Conservation (phyloP, 164 flowering plant species). For the Aristolochia californica region DNA sequence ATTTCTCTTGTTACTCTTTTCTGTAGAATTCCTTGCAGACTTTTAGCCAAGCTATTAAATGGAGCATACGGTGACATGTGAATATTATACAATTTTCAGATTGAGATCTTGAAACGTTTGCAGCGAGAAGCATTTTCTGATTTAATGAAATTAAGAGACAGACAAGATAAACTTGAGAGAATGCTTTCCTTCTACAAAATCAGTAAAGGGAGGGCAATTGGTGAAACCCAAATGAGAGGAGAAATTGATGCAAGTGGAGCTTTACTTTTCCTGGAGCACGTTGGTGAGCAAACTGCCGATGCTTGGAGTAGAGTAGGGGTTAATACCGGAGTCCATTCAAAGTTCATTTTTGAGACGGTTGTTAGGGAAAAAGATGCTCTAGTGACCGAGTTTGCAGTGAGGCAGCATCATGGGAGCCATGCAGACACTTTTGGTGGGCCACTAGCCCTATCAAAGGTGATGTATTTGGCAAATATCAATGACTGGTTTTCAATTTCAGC, state of each 20-base stretch:
- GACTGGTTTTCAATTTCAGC: slow-evolving; percentile 60
- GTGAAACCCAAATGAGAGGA: slow-evolving; percentile 55
- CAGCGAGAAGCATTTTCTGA: slow-evolving; percentile 93
- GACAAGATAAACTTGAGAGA: slow-evolving; percentile 83
- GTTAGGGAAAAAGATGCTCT: slow-evolving; percentile 50
- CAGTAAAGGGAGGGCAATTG: slow-evolving; percentile 51
- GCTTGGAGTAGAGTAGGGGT: too few species aligned
- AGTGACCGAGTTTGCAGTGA: slow-evolving; percentile 47
- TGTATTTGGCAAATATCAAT: slow-evolving; percentile 44
- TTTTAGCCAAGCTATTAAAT: too few species aligned
- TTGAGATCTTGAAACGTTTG: slow-evolving; percentile 87
- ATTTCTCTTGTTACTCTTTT: background rate
- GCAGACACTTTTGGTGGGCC: slow-evolving; percentile 28
- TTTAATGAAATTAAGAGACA: slow-evolving; percentile 82
- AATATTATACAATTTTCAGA: slow-evolving; percentile 42
- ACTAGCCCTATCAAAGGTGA: slow-evolving; percentile 66
- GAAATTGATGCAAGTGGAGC: slow-evolving; percentile 58
- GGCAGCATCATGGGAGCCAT: slow-evolving; percentile 21
- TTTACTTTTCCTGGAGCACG: slow-evolving; percentile 31
- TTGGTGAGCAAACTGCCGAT: slow-evolving; percentile 35
- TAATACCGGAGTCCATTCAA: slow-evolving; percentile 48
- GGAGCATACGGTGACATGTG: background rate
- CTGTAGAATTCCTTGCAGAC: background rate
- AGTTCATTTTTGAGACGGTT: slow-evolving; percentile 56
- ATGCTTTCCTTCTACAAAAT: slow-evolving; percentile 41